Percentiles rank a stretch among this genome's conserved stretches.
These are phyloP conservation scores for Desmodesmus armatus DNA, from an alignment of 139 green algal species.

Conservation along the genomic window DNA sequence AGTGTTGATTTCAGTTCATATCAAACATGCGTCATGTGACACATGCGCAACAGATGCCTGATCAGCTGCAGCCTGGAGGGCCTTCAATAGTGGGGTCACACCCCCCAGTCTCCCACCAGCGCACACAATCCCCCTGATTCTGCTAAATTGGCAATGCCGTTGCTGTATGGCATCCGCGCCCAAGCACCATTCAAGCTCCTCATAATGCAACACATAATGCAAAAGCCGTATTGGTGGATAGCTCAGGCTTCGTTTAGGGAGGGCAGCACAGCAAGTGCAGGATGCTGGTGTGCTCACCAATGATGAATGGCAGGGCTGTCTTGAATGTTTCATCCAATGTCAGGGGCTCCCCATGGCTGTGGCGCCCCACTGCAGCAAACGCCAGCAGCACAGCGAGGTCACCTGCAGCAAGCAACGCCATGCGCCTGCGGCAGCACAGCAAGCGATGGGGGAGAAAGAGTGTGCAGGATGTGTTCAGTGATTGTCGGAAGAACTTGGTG, in stretches of 20 bases:
- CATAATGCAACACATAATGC: too few species aligned
- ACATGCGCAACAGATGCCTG: too few species aligned
- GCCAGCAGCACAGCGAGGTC: constrained; percentile 74
- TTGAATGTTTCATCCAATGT: constrained; percentile 48
- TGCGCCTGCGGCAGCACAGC: constrained; percentile 47
- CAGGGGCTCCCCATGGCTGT: constrained; percentile 70
- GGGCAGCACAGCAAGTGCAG: not conserved
- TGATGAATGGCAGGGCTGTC: constrained; percentile 82
- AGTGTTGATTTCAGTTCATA: too few species aligned
- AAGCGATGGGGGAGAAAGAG: not conserved
- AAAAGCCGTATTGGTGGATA: too few species aligned
- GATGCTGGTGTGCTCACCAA: constrained; percentile 52
- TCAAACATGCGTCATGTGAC: too few species aligned
- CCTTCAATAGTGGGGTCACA: too few species aligned
- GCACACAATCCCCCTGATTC: too few species aligned
- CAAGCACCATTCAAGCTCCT: too few species aligned
- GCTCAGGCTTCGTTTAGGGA: too few species aligned
- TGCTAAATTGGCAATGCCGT: too few species aligned
- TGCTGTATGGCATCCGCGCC: not conserved
- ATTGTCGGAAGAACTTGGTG: not conserved
- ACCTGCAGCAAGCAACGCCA: constrained; percentile 67
- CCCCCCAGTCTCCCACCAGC: too few species aligned
- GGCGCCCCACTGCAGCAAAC: constrained; percentile 80
- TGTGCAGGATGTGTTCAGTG: not conserved
- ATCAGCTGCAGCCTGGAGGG: too few species aligned